Evolutionary conservation across 2,329 filamentous ascomycete species (phyloP), one percentile per base, ranked within the genome.

Genomic region (Aspergillus spinulosporus): DNA sequence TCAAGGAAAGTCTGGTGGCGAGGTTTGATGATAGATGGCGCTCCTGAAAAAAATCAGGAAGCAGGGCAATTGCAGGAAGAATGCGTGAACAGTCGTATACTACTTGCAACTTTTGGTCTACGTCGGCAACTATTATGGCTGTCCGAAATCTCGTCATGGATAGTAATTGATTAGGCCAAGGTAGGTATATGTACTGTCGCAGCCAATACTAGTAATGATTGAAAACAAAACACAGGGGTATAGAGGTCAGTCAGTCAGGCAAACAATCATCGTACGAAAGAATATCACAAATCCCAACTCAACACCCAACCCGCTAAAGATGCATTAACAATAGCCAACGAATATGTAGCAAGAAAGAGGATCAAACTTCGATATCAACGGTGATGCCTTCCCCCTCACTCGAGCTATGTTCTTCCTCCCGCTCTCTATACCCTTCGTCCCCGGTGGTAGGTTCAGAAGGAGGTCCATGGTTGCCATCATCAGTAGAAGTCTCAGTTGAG

Each of bases 301-400:
- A 51, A 51, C 49, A 50, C 31, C 14, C 4, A 14, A 12, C 5
- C 8, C 50, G 50, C 34, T 52, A 52, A 52, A 47, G 36, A 52
- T 52, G 50, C 50, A 52, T 47, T 21, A 52, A 52, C 5, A 52
- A 52, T 52, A 47, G 32, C 26, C n/a, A 52, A 32, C 14, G 7
- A 26, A 43, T 6, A 37, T 11, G 11, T 29, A 29, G 12, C 34
- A 12, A 39, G 21, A 31, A 54, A 45, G 7, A 34, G 11, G 8
- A 45, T 64, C 59, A 73, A 45, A 73, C 69, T 57, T 74, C 71
- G 51, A 74, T 73, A 44, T 74, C 72, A 36, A 74, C 70, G 8
- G 62, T 71, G 36, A 74, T 68, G 2, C 70, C 72, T 47, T 73
- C 70, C 3, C 65, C 72, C 52, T 74, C 72, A 59, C 70, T 72